A percentile compares a stretch with the other conserved stretches of the same genome.
These are phyloP conservation scores for Citrus sp. DNA, from an alignment of 345 rosid species.

Conservation along the genomic window DNA sequence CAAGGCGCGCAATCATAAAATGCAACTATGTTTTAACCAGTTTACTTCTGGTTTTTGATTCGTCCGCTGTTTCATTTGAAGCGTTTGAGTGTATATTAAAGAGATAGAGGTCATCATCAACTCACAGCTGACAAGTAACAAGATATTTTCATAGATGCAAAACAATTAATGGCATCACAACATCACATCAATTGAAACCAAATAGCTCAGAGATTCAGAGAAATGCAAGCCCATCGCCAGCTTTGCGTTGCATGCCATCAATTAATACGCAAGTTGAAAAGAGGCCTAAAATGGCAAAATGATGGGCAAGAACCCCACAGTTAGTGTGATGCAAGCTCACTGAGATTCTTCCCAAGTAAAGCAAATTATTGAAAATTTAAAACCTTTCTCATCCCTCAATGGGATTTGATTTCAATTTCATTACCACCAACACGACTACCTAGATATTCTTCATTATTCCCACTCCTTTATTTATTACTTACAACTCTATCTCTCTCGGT, in stretches of 20 bases:
- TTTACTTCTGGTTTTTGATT: neutral
- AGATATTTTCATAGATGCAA: constrained; percentile 3
- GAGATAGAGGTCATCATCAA: neutral
- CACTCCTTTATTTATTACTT: neutral
- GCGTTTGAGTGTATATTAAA: neutral
- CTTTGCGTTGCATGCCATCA: neutral
- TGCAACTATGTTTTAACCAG: neutral
- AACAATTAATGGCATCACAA: neutral
- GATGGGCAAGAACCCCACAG: constrained; percentile 26
- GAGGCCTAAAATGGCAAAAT: constrained; percentile 11
- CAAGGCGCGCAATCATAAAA: neutral
- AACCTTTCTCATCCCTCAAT: constrained; percentile 24
- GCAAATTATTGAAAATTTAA: neutral
- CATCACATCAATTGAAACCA: too few species aligned
- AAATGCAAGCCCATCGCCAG: too few species aligned
- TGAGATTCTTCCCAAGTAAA: constrained; percentile 12
- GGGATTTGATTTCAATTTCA: constrained; percentile 16
- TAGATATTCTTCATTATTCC: constrained; percentile 24
- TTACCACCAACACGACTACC: constrained; percentile 12
- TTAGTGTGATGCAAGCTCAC: constrained; percentile 1
- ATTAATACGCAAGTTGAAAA: neutral
- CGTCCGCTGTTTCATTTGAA: neutral
- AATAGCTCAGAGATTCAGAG: too few species aligned
- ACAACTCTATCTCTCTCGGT: neutral
- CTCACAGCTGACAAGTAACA: neutral